phyloP scores from a whole-genome alignment of 2,329 filamentous ascomycete species.

The Xylaria sp. region DNA sequence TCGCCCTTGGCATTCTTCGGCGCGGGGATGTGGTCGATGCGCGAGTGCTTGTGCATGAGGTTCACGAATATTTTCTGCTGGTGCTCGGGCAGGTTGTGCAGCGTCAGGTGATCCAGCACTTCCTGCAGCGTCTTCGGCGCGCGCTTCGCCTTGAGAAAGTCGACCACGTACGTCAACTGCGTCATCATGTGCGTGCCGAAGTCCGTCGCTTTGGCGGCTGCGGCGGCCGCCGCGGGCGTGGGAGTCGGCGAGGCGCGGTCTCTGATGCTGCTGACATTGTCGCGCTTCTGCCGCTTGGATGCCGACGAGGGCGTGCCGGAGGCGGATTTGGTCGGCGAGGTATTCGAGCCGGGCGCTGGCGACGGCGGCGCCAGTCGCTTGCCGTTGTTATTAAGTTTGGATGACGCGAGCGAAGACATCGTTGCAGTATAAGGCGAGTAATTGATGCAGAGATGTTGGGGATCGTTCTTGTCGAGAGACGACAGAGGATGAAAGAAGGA shows the following conservation, averaged over 20 bases:
- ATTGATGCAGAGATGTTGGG: slow-evolving; percentile 13
- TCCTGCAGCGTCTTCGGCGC: slow-evolving; percentile 77
- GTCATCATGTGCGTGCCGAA: slow-evolving; percentile 85
- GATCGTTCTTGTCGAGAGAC: slow-evolving; percentile 37
- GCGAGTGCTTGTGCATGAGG: slow-evolving; percentile 73
- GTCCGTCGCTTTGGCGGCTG: slow-evolving; percentile 69
- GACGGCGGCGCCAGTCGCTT: slow-evolving; percentile 68
- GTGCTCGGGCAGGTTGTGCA: slow-evolving; percentile 70
- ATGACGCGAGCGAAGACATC: slow-evolving; percentile 69
- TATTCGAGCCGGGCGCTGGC: slow-evolving; percentile 66
- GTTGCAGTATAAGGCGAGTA: slow-evolving; percentile 58
- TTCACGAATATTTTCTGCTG: slow-evolving; percentile 73
- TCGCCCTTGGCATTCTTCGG: slow-evolving; percentile 49
- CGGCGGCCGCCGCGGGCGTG: slow-evolving; percentile 51
- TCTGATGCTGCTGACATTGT: slow-evolving; percentile 46
- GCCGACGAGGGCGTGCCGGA: slow-evolving; percentile 43
- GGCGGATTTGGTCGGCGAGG: slow-evolving; percentile 60
- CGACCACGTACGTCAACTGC: slow-evolving; percentile 86
- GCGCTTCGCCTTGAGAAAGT: slow-evolving; percentile 79
- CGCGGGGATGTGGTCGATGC: slow-evolving; percentile 68
- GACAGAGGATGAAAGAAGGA: slow-evolving; percentile 39
- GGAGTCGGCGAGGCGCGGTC: slow-evolving; percentile 45
- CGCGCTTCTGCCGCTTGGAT: slow-evolving; percentile 70
- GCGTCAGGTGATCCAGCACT: slow-evolving; percentile 82
- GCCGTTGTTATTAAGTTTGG: slow-evolving; percentile 66